phyloP scores from a whole-genome alignment of 208 protist species.

The Trypanosoma vivax region DNA sequence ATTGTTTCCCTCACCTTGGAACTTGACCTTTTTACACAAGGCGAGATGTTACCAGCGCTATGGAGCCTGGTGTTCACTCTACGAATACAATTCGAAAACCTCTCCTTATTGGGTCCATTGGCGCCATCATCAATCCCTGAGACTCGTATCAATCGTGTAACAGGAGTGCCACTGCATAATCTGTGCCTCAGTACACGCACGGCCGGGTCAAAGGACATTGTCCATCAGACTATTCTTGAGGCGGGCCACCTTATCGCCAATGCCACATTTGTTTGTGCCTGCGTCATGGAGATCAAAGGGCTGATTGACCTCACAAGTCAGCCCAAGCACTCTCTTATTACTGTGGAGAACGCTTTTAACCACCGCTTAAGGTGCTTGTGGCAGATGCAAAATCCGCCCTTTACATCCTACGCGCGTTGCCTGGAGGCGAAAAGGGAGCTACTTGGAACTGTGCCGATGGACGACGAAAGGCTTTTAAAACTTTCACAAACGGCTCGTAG shows the following conservation, averaged over 20 bases:
- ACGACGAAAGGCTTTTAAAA: constrained; percentile 26
- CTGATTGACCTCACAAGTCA: constrained; percentile 58
- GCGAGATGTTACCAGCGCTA: constrained; percentile 60
- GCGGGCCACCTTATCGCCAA: constrained; percentile 57
- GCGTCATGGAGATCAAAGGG: constrained; percentile 64
- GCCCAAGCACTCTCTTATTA: constrained; percentile 45
- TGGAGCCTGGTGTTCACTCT: constrained; percentile 77
- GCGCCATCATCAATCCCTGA: constrained; percentile 32
- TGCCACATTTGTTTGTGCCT: constrained; percentile 55
- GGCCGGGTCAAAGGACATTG: constrained; percentile 27
- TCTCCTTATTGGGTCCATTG: constrained; percentile 42
- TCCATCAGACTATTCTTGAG: constrained; percentile 40
- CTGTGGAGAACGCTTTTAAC: constrained; percentile 70
- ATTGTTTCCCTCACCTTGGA: constrained; percentile 65
- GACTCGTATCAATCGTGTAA: constrained; percentile 74
- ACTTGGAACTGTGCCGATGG: background rate
- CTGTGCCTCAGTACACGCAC: constrained; percentile 66
- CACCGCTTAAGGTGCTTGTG: constrained; percentile 73
- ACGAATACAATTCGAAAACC: constrained; percentile 63
- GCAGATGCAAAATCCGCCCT: constrained; percentile 57
- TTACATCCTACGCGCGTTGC: constrained; percentile 64
- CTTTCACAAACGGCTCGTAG: constrained; percentile 52
- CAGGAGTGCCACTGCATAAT: constrained; percentile 69
- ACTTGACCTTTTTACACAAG: constrained; percentile 68
- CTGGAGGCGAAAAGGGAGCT: constrained; percentile 46